Percentiles rank a stretch among this genome's conserved stretches.
Evolutionary conservation across 257 asterid species (phyloP).

Genomic region (Fraxinus quadrangulata): DNA sequence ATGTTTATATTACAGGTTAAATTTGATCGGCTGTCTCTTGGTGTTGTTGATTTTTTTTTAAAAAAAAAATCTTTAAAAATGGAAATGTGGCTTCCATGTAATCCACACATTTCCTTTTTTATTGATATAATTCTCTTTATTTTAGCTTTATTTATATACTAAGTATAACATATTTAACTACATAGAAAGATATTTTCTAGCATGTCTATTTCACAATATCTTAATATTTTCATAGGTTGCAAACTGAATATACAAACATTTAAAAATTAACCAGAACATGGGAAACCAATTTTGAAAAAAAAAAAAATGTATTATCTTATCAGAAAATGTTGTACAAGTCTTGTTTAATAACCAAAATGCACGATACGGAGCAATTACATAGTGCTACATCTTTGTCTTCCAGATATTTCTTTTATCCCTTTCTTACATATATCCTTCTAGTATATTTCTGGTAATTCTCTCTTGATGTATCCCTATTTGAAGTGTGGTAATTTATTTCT

Average conservation of each 20-base stretch:
- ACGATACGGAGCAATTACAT: too few species aligned
- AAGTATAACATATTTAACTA: too few species aligned
- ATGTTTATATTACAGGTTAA: too few species aligned
- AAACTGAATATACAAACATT: background rate
- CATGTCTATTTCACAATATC: too few species aligned
- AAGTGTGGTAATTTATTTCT: too few species aligned
- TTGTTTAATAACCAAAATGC: too few species aligned
- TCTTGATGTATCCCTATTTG: background rate
- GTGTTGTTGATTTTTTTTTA: constrained; percentile 16
- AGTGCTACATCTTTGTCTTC: background rate
- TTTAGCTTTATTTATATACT: background rate
- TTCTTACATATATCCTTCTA: background rate
- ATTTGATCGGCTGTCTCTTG: constrained; percentile 12
- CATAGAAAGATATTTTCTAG: too few species aligned
- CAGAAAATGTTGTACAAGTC: background rate
- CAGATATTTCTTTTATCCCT: background rate
- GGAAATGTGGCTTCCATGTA: background rate
- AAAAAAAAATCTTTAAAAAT: background rate
- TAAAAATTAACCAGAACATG: background rate
- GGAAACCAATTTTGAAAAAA: background rate
- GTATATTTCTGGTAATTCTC: background rate
- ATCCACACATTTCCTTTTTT: background rate
- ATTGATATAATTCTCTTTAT: constrained; percentile 4
- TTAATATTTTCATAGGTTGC: too few species aligned
- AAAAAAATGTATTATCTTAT: background rate